Base-by-base conservation (phyloP, 2,329 filamentous ascomycete species). In the Ophiobolus disseminans region DNA sequence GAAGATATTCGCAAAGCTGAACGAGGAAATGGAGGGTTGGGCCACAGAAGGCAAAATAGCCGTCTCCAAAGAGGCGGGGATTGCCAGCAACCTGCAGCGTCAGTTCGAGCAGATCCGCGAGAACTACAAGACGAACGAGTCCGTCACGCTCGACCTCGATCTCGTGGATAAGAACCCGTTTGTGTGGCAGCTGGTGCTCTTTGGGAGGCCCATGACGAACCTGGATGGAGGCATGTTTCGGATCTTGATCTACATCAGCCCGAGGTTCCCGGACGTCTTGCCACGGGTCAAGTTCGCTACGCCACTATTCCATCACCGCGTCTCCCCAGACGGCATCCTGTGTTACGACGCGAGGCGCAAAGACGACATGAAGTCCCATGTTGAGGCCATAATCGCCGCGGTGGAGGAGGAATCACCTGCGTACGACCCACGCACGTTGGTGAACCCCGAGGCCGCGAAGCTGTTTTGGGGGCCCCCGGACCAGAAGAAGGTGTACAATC, bases 201-300 rank as follows among this genome's bases (percentile, higher is more conserved):
- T 97, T 68, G 94, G 94, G 20, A 84, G 87, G 45, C 90, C 91
- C 0, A 95, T 94, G 88, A 96, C 91, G 5, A 91, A 96, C 60
- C 83, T 97, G 2, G 93, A 97, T 62, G 93, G 92, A 13, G 68
- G 93, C 2, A 82, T 97, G 52, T 93, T 97, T 76, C 85, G 84
- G 52, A 87, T 97, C 70, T 87, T 82, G 62, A 80, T 97, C 45
- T 80, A 80, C 63, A 87, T 97, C 63, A 96, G 91, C 62, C 87
- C 90, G 5, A 83, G 85, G 5, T 97, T 97, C 65, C 94, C 94
- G 0, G 85, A 90, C 31, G 90, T 95, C 61, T 90, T 96, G 63
- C 94, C 93, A 19, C 86, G 93, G 25, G 88, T 92, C 45, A 86
- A 82, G 53, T 86, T 97, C 56, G 84, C 91, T 63, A 93, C 90